A percentile compares a stretch with the other conserved stretches of the same genome.
Conservation (phyloP, 495 filamentous ascomycete species). For the Barbatosphaeria neglecta region DNA sequence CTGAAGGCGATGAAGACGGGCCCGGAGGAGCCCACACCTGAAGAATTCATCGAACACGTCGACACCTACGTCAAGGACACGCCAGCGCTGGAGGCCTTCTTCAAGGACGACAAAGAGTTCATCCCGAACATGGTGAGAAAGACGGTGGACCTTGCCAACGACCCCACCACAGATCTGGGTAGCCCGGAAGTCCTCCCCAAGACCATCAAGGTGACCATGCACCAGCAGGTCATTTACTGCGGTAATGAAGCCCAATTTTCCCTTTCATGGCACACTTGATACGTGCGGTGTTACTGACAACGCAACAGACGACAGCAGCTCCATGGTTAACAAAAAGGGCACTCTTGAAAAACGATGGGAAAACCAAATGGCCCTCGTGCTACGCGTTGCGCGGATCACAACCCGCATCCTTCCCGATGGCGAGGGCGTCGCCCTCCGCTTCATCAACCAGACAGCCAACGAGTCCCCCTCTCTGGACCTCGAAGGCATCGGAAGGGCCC, state of each 20-base stretch:
- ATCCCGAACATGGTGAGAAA: background rate
- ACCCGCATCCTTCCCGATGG: conserved; percentile 7
- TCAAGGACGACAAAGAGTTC: background rate
- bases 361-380: conserved; percentile 5
- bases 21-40: too few species aligned
- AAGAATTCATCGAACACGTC: too few species aligned
- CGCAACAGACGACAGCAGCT: conserved; percentile 5
- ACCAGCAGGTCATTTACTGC: conserved; percentile 11
- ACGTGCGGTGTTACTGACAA: background rate
- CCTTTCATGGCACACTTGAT: background rate
- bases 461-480: background rate
- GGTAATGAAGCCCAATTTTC: conserved; percentile 5
- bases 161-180: background rate
- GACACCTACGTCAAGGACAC: too few species aligned
- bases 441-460: conserved; percentile 5
- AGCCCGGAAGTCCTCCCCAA: conserved; percentile 5
- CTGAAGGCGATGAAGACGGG: too few species aligned
- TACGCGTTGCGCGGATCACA: conserved; percentile 4
- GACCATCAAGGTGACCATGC: conserved; percentile 5
- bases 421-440: conserved; percentile 8
- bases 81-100: background rate
- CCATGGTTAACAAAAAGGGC: conserved; percentile 1
- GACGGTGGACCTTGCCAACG: background rate
- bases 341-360: conserved; percentile 6
- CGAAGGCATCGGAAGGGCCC: background rate